A percentile compares a stretch with the other conserved stretches of the same genome.
Evolutionary conservation across 2,329 filamentous ascomycete species (phyloP).

Genomic region (Cadophora sp.): DNA sequence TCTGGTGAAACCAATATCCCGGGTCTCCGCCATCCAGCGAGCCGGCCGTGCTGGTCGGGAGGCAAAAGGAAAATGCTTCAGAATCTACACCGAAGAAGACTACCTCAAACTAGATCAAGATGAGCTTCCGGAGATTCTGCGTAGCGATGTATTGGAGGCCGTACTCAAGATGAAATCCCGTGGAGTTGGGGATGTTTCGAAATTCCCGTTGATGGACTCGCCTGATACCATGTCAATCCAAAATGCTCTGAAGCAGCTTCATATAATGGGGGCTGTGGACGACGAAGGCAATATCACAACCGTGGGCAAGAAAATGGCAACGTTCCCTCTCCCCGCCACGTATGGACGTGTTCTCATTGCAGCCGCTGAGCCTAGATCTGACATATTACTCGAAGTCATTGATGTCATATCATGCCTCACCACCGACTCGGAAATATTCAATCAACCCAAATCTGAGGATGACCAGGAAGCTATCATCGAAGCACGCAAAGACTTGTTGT

Average conservation of each 20-base stretch:
- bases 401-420: constrained; percentile 78
- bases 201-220: constrained; percentile 84
- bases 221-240: constrained; percentile 81
- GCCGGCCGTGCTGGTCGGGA: constrained; percentile 93
- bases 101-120: constrained; percentile 74
- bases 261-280: constrained; percentile 77
- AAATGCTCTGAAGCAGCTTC: constrained; percentile 81
- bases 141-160: constrained; percentile 86
- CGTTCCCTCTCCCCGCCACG: constrained; percentile 81
- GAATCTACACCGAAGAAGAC: constrained; percentile 83
- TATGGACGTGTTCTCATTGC: constrained; percentile 85
- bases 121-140: constrained; percentile 86
- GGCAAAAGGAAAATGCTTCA: constrained; percentile 85
- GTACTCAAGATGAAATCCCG: constrained; percentile 93
- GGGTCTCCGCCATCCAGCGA: constrained; percentile 90
- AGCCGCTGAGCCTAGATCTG: constrained; percentile 71
- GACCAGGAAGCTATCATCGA: constrained; percentile 59
- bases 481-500: constrained; percentile 61
- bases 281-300: constrained; percentile 76
- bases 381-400: constrained; percentile 82
- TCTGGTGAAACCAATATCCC: constrained; percentile 87
- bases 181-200: constrained; percentile 80
- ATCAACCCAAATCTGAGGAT: constrained; percentile 64
- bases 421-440: constrained; percentile 67
- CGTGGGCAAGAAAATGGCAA: constrained; percentile 77